Conservation (phyloP, 768 basidiomycete species). For the Hericium rajendrae region DNA sequence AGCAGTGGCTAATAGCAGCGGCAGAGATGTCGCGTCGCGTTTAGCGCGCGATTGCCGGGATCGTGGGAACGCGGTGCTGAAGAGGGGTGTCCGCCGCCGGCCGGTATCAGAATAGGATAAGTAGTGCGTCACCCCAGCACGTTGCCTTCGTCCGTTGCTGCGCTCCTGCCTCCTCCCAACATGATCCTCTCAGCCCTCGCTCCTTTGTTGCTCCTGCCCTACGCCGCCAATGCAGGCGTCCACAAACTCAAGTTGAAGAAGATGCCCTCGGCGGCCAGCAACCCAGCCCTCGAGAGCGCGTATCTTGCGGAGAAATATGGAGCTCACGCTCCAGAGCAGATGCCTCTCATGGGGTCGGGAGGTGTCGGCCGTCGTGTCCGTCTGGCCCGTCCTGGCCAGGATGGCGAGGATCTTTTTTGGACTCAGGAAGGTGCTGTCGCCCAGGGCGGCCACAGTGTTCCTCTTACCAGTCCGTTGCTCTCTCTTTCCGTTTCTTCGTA, state of each 20-base stretch:
- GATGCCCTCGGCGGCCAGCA: slow-evolving; percentile 50
- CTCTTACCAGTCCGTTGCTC: slow-evolving; percentile 66
- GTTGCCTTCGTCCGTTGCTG: not conserved
- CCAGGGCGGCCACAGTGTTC: slow-evolving; percentile 74
- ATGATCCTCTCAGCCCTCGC: slow-evolving; percentile 36
- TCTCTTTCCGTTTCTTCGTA: not conserved
- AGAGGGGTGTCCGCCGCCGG: too few relatives aligned
- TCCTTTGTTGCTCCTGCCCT: slow-evolving; percentile 33
- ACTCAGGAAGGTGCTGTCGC: slow-evolving; percentile 58
- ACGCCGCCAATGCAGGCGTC: slow-evolving; percentile 44
- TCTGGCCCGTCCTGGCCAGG: slow-evolving; percentile 27
- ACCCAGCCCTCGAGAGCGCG: slow-evolving; percentile 62
- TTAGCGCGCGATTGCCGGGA: slow-evolving; percentile 1
- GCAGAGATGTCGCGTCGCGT: slow-evolving; percentile 6
- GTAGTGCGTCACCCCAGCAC: not conserved
- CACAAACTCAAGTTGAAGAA: slow-evolving; percentile 90
- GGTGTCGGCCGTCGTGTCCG: slow-evolving; percentile 57
- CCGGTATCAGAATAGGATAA: too few relatives aligned
- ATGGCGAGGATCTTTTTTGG: slow-evolving; percentile 61
- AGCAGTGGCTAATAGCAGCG: slow-evolving; percentile 1
- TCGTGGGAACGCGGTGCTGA: too few relatives aligned
- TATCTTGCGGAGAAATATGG: slow-evolving; percentile 96
- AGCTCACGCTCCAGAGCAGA: slow-evolving; percentile 34
- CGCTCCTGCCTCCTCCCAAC: slow-evolving; percentile 15
- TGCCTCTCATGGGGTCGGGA: slow-evolving; percentile 66